phyloP scores from a whole-genome alignment of 306 rosid species.

The Cucurbita moschata region DNA sequence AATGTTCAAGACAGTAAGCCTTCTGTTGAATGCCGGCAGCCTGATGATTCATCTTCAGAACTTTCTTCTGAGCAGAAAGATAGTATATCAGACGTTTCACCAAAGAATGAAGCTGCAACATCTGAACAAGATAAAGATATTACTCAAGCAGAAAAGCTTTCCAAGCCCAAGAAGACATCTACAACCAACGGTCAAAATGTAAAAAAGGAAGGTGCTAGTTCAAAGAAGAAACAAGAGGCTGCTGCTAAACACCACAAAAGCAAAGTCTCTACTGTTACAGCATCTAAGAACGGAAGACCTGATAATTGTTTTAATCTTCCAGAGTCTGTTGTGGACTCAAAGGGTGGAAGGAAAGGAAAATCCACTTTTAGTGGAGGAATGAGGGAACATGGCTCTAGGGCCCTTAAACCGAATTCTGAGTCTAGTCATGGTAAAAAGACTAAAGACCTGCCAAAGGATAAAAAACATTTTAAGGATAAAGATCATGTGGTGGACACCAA shows the following conservation, averaged over 20 bases:
- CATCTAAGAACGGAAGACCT: conserved; percentile 25
- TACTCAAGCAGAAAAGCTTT: conserved; percentile 22
- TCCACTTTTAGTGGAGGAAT: conserved; percentile 20
- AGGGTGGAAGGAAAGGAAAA: conserved; percentile 35
- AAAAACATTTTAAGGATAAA: conserved; percentile 21
- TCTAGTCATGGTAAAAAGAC: conserved; percentile 28
- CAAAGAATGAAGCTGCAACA: conserved; percentile 25
- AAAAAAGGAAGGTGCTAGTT: conserved; percentile 32
- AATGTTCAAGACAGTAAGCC: conserved; percentile 33
- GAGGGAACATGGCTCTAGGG: conserved; percentile 20
- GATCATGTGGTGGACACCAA: conserved; percentile 15
- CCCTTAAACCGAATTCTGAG: conserved; percentile 27
- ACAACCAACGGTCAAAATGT: conserved; percentile 34
- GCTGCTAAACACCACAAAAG: conserved; percentile 26
- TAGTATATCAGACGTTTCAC: conserved; percentile 15
- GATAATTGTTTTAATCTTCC: conserved; percentile 18
- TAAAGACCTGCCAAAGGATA: conserved; percentile 25
- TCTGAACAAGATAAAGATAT: conserved; percentile 21
- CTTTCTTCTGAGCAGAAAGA: conserved; percentile 32
- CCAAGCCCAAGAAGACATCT: conserved; percentile 24
- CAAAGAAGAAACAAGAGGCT: conserved; percentile 34
- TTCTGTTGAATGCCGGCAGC: conserved; percentile 18
- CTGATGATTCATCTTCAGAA: conserved; percentile 33
- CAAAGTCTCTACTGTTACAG: conserved; percentile 20
- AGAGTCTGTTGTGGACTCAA: conserved; percentile 31